Conservation (phyloP, 2,329 filamentous ascomycete genomes). For the Escovopsis sp. region DNA sequence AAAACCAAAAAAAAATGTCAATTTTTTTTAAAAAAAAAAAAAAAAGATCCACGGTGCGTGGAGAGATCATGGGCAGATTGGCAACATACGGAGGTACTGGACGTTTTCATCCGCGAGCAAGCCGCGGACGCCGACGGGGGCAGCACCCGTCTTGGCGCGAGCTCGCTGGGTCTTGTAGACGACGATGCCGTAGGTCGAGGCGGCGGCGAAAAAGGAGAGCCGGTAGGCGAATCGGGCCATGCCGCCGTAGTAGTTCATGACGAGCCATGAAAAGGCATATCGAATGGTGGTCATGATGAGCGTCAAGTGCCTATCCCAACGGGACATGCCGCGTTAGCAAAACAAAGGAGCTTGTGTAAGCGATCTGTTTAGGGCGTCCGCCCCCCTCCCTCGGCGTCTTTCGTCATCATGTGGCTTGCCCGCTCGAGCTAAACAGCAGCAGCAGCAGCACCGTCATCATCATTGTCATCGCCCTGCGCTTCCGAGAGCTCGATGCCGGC, state of each 20-base stretch:
- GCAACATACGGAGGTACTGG: slow-evolving; percentile 73
- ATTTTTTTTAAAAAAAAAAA: too few relatives aligned
- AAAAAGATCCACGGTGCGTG: too few relatives aligned
- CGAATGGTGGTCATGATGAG: slow-evolving; percentile 71
- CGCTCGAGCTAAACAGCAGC: too few relatives aligned
- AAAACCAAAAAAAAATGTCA: too few relatives aligned
- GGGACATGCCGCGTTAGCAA: slow-evolving; percentile 8
- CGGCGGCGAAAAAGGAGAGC: slow-evolving; percentile 75
- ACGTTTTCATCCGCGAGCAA: slow-evolving; percentile 86
- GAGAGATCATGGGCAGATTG: background rate
- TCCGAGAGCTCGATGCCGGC: background rate
- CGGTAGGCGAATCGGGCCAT: slow-evolving; percentile 79
- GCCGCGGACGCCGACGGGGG: slow-evolving; percentile 43
- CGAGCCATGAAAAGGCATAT: slow-evolving; percentile 74
- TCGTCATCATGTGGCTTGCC: background rate
- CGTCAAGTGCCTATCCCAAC: slow-evolving; percentile 55
- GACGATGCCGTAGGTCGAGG: slow-evolving; percentile 90
- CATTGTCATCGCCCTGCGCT: too few relatives aligned
- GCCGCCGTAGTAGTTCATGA: slow-evolving; percentile 70
- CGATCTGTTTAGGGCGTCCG: too few relatives aligned
- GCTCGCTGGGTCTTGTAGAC: slow-evolving; percentile 96
- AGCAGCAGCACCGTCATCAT: too few relatives aligned
- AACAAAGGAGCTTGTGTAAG: too few relatives aligned
- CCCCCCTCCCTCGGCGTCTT: background rate
- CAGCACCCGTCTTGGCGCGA: slow-evolving; percentile 58